Evolutionary conservation across 306 rosid genomes (phyloP).

Genomic region (Prunus armeniaca): DNA sequence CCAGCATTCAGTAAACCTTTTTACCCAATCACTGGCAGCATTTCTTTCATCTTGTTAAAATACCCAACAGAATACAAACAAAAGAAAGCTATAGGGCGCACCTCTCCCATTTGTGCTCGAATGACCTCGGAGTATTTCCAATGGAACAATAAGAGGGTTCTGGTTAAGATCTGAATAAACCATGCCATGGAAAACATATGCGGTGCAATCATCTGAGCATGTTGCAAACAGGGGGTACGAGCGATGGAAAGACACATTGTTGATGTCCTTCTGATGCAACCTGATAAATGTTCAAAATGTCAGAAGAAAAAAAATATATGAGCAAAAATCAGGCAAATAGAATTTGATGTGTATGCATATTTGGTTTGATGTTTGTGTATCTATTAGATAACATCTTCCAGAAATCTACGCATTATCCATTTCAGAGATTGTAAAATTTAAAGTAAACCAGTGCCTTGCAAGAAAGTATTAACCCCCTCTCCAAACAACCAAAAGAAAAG

Average conservation of each 20-base stretch:
- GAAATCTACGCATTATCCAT: not conserved
- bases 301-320: slow-evolving; percentile 6
- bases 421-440: not conserved
- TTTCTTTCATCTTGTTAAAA: not conserved
- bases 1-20: not conserved
- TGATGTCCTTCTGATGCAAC: slow-evolving; percentile 92
- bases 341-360: not conserved
- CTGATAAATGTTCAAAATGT: slow-evolving; percentile 38
- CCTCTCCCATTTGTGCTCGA: slow-evolving; percentile 75
- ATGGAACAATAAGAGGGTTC: slow-evolving; percentile 86
- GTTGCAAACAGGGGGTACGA: slow-evolving; percentile 83
- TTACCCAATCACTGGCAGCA: not conserved
- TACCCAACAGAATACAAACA: slow-evolving; percentile 8
- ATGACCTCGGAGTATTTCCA: slow-evolving; percentile 89
- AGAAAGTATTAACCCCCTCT: not conserved
- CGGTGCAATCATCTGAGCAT: slow-evolving; percentile 86
- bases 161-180: slow-evolving; percentile 90
- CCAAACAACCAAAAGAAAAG: not conserved
- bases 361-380: not conserved
- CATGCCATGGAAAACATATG: slow-evolving; percentile 90
- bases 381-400: not conserved
- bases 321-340: not conserved
- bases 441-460: not conserved
- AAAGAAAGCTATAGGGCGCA: slow-evolving; percentile 29
- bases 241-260: slow-evolving; percentile 74